Conservation (phyloP, 257 asterid species). For the Capsicum rhomboideum region DNA sequence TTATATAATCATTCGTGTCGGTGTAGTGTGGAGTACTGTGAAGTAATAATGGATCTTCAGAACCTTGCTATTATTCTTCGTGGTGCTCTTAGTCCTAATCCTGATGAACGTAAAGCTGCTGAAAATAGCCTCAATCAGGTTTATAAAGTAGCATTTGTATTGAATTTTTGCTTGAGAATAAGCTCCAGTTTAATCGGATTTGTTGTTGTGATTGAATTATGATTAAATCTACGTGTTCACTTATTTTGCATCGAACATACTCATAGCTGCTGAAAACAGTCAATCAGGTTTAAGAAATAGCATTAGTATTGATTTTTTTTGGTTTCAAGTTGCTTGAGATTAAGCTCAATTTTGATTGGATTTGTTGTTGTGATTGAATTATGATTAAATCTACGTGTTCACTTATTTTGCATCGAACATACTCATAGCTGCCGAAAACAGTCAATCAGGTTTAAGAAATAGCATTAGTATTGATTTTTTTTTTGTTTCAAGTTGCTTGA, state of each 20-base stretch:
- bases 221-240: background rate
- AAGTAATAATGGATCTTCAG: constrained; percentile 51
- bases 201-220: background rate
- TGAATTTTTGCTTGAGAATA: background rate
- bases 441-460: too few relatives aligned
- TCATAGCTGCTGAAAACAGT: too few relatives aligned
- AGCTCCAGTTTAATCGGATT: background rate
- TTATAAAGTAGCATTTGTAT: background rate
- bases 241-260: too few relatives aligned
- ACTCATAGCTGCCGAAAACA: too few relatives aligned
- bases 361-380: background rate
- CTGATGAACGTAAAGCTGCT: constrained; percentile 77
- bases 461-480: too few relatives aligned
- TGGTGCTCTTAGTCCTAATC: constrained; percentile 83
- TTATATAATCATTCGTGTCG: background rate
- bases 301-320: too few relatives aligned
- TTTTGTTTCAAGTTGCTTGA: too few relatives aligned
- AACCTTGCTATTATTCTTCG: constrained; percentile 61
- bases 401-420: too few relatives aligned
- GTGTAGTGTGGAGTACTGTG: too few relatives aligned
- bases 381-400: background rate
- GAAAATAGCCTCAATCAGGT: constrained; percentile 95
- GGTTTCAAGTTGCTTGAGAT: too few relatives aligned
- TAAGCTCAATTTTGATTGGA: background rate
- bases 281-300: too few relatives aligned